These are phyloP conservation scores for Verticillium isaacii DNA, from an alignment of 2,329 filamentous ascomycete species.

Conservation along the genomic window DNA sequence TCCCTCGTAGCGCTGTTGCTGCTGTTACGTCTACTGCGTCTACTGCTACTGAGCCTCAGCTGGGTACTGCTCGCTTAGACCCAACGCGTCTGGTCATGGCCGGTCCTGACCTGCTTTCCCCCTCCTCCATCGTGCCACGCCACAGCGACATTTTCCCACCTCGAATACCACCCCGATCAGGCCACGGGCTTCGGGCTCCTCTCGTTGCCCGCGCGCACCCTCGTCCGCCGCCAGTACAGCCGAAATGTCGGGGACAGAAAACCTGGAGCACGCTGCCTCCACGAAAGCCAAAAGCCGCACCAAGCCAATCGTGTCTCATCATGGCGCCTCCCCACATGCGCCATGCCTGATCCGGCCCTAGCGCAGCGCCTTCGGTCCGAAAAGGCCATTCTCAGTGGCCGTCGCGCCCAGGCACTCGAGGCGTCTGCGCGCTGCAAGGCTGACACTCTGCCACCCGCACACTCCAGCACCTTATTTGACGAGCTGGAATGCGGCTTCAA, in stretches of 20 bases:
- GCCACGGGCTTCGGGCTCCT: neutral
- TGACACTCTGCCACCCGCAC: neutral
- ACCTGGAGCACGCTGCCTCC: neutral
- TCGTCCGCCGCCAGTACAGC: neutral
- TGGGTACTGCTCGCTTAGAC: neutral
- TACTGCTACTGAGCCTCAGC: neutral
- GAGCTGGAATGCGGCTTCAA: neutral
- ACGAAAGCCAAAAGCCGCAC: neutral
- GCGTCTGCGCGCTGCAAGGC: neutral
- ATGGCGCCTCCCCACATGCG: neutral
- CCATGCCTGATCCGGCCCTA: neutral
- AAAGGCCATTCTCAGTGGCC: conserved; percentile 7
- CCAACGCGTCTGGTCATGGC: neutral
- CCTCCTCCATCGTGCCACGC: neutral
- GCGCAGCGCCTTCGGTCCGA: conserved; percentile 11
- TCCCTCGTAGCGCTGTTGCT: neutral
- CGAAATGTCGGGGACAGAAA: neutral
- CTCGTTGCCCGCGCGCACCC: neutral
- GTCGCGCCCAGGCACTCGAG: neutral
- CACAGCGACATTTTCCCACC: neutral
- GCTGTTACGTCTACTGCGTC: too few relatives aligned
- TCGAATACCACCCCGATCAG: neutral
- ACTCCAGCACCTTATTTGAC: neutral
- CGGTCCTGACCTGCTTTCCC: neutral
- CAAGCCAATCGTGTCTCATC: neutral